Base-by-base conservation (phyloP, 805 yeast genomes). In the Huiozyma sinensis region DNA sequence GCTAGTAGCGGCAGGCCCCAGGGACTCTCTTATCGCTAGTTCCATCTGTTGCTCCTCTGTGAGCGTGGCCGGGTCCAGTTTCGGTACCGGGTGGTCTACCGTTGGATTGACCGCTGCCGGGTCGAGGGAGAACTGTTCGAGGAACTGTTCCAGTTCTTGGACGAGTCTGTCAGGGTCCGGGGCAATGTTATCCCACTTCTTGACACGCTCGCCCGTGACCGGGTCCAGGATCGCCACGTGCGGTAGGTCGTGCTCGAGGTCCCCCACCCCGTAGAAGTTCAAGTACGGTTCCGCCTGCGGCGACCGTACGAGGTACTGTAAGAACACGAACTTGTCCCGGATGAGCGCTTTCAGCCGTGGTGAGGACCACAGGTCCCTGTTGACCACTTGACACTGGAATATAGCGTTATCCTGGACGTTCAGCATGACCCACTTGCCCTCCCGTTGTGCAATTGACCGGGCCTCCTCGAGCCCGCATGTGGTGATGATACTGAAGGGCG, bases 211-310 rank as follows among this genome's bases (percentile, higher is more conserved):
- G 24, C 97, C 97, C 0, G 98, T 92, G 60, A 89, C 77, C 2
- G 98, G 97, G 57, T 92, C 99, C 41, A 92, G 60, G 35, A 92
- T 84, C 1, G 96, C 84, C 36, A 92, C 79, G 60, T 92, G 97
- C 1, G 99, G 99, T 58, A 67, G 82, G 24, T 54, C 55, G 24
- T 17, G 24, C 33, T 59, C 60, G 29, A 47, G 54, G 33, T 72
- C 75, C 1, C 69, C 64, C 39, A 84, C 72, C 3, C 82, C 81
- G 60, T 92, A 89, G 55, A 83, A 81, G 49, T 82, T 79, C 13
- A 71, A 54, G 59, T 86, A 92, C 47, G 72, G 74, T 49, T 71
- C 70, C 1, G 96, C 97, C 47, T 76, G 79, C 6, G 76, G 75
- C 1, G 92, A 80, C 54, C 84, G 94, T 41, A 71, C 72, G 48